phyloP scores from a whole-genome alignment of 1,284 basidiomycete species.

The Ceratobasidium sp. region DNA sequence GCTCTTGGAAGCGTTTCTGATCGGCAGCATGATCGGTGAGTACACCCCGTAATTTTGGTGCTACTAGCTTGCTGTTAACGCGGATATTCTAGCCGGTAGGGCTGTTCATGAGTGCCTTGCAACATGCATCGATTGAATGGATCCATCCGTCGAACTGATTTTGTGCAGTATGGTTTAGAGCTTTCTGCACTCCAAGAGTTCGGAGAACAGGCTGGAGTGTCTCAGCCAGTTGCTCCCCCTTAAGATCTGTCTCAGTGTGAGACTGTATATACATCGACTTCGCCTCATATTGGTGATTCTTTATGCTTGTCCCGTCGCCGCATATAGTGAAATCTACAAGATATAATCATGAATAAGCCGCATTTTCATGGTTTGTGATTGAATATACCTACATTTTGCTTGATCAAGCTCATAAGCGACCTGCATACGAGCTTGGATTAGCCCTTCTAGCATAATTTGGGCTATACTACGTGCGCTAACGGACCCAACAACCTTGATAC shows the following conservation, averaged over 20 bases:
- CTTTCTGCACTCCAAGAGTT: conserved; percentile 24
- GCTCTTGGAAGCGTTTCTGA: background rate
- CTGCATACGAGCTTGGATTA: background rate
- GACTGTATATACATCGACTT: background rate
- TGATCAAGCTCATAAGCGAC: background rate
- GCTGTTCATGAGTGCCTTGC: background rate
- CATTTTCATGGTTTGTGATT: too few species aligned
- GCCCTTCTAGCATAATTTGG: conserved; percentile 6
- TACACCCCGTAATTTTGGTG: background rate
- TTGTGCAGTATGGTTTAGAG: conserved; percentile 21
- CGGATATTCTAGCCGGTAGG: background rate
- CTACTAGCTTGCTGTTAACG: background rate
- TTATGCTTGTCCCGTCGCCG: conserved; percentile 34
- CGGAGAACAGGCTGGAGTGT: background rate
- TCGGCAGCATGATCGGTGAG: conserved; percentile 40
- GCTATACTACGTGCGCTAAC: conserved; percentile 14
- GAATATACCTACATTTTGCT: background rate
- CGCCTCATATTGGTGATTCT: conserved; percentile 37
- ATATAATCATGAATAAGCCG: background rate
- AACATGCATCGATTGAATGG: background rate
- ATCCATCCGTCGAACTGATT: conserved; percentile 21
- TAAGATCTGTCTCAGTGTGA: background rate
- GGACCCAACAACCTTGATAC: background rate
- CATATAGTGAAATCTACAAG: conserved; percentile 20
- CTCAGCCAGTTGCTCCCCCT: background rate